Evolutionary conservation across 257 asterid genomes (phyloP), one percentile per base, ranked within the genome.

Genomic region (Ehretia macrophylla): DNA sequence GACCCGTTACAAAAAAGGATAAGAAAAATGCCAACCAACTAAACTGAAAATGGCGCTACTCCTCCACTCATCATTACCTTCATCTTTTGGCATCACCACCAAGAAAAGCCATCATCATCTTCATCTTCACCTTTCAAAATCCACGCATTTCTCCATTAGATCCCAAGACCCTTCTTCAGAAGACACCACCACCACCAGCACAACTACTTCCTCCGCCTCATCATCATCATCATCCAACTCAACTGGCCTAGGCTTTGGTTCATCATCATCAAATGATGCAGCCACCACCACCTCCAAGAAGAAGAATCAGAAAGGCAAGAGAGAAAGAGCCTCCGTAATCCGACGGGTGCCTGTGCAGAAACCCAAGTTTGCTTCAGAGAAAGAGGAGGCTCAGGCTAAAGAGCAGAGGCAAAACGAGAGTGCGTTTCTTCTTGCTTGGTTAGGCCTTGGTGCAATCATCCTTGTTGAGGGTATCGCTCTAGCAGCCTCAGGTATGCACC

Each of bases 351-450:
- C 97, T 1, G 38, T 73, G 47, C 79, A 79, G 38, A 82, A 81
- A 57, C 93, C 95, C 61, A 75, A 51, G 11, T 81, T 88, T 54
- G 58, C 78, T 47, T 42, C 88, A 47, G 76, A 80, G 63, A 56
- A 73, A 69, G 81, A 74, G 45, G 86, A 72, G 60, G 81, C 72
- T 58, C 70, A 63, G 47, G 70, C 71, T 5, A 78, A 79, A 67
- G 95, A 86, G 67, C 65, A 60, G 75, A 66, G 68, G 46, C 81
- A 84, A 81, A 83, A 73, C 45, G 98, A 88, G 82, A 76, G 77
- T 51, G 97, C 95, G 44, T 92, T 92, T 79, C 72, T 88, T 72
- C 88, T 92, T 48, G 81, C 95, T 81, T 92, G 97, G 98, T 70
- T 83, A 39, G 98, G 93, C 17, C 88, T 92, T 55, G 99, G 95